These are phyloP conservation scores for Paraconiothyrium sp. DNA, from an alignment of 2,329 filamentous ascomycete genomes.

Conservation along the genomic window DNA sequence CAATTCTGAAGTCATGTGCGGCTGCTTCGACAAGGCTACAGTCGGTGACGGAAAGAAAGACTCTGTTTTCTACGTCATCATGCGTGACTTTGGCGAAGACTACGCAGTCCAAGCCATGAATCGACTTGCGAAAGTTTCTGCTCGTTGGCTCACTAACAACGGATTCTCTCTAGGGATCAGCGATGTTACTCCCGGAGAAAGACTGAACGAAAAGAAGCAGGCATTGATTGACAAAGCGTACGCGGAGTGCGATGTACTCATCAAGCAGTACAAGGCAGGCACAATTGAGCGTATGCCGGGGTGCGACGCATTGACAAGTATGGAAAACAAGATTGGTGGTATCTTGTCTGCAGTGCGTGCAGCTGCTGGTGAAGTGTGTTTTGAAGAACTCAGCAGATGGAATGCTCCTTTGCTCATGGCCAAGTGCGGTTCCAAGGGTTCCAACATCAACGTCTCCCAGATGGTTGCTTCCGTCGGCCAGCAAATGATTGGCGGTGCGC, in stretches of 20 bases:
- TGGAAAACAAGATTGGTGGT: conserved; percentile 90
- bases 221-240: conserved; percentile 81
- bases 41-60: conserved; percentile 98
- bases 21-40: conserved; percentile 96
- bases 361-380: conserved; percentile 89
- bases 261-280: conserved; percentile 79
- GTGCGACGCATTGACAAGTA: conserved; percentile 88
- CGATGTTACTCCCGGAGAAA: conserved; percentile 85
- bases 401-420: conserved; percentile 98
- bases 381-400: conserved; percentile 85
- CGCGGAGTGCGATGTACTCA: conserved; percentile 81
- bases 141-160: conserved; percentile 85
- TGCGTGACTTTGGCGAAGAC: conserved; percentile 92
- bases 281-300: conserved; percentile 87
- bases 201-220: conserved; percentile 77
- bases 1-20: conserved; percentile 98
- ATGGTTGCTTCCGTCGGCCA: conserved; percentile 98
- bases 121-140: conserved; percentile 87
- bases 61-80: conserved; percentile 95
- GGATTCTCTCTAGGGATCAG: conserved; percentile 97
- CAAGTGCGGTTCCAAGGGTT: conserved; percentile 95
- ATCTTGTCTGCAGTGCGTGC: conserved; percentile 92
- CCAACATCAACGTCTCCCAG: conserved; percentile 96
- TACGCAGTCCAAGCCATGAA: conserved; percentile 94
- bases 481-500: conserved; percentile 93